These are phyloP conservation scores for Diplosphaera chodatii DNA, from an alignment of 139 green algal species.

Conservation along the genomic window DNA sequence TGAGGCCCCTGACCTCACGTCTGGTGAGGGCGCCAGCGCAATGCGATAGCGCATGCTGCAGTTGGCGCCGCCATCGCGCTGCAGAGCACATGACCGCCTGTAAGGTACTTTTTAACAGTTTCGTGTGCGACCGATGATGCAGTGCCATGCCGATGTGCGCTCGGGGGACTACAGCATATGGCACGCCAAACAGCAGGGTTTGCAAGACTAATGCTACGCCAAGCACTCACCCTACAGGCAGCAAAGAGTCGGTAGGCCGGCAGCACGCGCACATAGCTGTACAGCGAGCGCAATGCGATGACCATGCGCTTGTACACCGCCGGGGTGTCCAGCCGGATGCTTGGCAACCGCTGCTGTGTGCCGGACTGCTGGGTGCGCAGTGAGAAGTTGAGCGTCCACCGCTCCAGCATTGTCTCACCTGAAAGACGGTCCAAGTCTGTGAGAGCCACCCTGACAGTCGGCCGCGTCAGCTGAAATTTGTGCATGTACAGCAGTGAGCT, in stretches of 20 bases:
- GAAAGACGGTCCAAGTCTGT: neutral
- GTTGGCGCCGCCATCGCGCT: slow-evolving; percentile 17
- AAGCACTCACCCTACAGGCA: slow-evolving; percentile 47
- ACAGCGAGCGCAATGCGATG: slow-evolving; percentile 62
- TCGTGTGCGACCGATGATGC: too few species aligned
- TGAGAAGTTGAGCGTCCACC: slow-evolving; percentile 49
- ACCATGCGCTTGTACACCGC: slow-evolving; percentile 52
- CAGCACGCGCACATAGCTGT: slow-evolving; percentile 60
- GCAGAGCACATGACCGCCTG: neutral
- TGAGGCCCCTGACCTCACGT: neutral
- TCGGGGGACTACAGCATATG: too few species aligned
- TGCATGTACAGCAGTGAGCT: too few species aligned
- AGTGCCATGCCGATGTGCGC: too few species aligned
- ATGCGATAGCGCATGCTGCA: slow-evolving; percentile 28
- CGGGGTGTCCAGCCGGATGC: slow-evolving; percentile 32
- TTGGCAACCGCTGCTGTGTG: slow-evolving; percentile 11
- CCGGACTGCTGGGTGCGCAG: slow-evolving; percentile 6
- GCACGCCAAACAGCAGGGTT: too few species aligned
- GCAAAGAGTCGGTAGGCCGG: slow-evolving; percentile 61
- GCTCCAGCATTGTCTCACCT: slow-evolving; percentile 44
- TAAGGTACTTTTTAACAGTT: too few species aligned
- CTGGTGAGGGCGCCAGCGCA: neutral
- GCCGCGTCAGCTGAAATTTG: too few species aligned
- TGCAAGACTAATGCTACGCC: too few species aligned
- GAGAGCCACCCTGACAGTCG: too few species aligned